Evolutionary conservation across 306 rosid genomes (phyloP), one percentile per base, ranked within the genome.

Genomic region (Glycine soja): DNA sequence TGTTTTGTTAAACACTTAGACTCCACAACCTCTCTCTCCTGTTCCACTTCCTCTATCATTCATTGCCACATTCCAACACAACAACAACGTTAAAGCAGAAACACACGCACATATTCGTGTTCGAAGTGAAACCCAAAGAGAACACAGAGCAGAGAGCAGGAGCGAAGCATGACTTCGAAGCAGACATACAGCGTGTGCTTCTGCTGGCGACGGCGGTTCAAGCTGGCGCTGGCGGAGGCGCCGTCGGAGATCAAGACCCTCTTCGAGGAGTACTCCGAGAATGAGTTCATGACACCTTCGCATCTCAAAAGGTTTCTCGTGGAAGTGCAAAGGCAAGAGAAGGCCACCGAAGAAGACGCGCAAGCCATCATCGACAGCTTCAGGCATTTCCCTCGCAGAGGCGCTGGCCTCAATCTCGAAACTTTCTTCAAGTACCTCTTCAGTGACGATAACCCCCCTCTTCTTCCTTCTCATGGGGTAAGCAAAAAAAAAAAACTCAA

Each of bases 151-250:
- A 7, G 36, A 16, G 10, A 15, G 4, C 5, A 61, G 42, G 10
- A 24, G 9, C 5, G 1, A 30, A 45, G 34, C 5, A 38, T 11
- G 18, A 78, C 93, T 97, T 96, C 98, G 19, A 93, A 90, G 40
- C 97, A 96, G 86, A 90, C 98, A 8, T 96, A 93, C 89, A 90
- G 87, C 30, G 97, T 96, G 8, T 96, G 99, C 81, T 93, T 96
- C 88, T 96, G 99, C 81, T 93, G 89, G 89, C 89, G 80, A 16
- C 89, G 99, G 70, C 89, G 94, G 36, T 96, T 96, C 91, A 85
- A 80, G 81, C 88, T 88, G 3, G 77, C 93, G 3, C 79, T 79
- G 42, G 15, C 91, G 65, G 99, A 92, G 72, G 95, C 98, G 1
- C 98, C 99, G 64, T 42, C 11, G 63, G 94, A 92, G 81, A 87